These are phyloP conservation scores for Talaromyces sp. DNA, from an alignment of 2,329 filamentous ascomycete genomes.

Conservation along the genomic window DNA sequence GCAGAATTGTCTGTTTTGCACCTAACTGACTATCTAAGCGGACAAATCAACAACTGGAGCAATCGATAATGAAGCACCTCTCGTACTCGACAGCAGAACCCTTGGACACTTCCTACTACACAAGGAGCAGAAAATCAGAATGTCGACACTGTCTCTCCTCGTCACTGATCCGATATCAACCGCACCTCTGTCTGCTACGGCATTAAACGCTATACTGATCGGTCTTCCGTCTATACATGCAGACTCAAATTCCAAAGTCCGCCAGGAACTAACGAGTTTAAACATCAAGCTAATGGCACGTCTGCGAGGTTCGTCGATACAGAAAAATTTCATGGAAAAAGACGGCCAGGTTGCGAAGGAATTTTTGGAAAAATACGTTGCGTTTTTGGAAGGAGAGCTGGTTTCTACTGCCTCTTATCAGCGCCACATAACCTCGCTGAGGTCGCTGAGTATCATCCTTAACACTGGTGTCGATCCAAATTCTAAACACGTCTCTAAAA, in stretches of 20 bases:
- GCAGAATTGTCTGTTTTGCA: neutral
- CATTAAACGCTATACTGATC: constrained; percentile 58
- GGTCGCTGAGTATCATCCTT: constrained; percentile 62
- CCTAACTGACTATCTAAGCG: constrained; percentile 18
- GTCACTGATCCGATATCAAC: constrained; percentile 71
- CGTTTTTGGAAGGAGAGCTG: constrained; percentile 69
- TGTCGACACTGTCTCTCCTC: constrained; percentile 76
- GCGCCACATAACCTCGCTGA: constrained; percentile 75
- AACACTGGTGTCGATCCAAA: constrained; percentile 60
- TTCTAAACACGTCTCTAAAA: constrained; percentile 35
- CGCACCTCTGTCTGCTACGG: constrained; percentile 60
- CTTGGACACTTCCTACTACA: constrained; percentile 36
- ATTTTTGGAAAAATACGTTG: constrained; percentile 71
- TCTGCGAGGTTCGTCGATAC: constrained; percentile 55
- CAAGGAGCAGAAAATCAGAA: constrained; percentile 61
- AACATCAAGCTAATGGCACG: constrained; percentile 73
- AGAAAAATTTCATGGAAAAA: constrained; percentile 17
- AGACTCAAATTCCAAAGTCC: constrained; percentile 79
- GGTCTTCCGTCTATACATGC: constrained; percentile 70
- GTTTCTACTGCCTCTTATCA: constrained; percentile 82
- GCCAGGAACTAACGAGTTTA: constrained; percentile 72
- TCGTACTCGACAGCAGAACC: constrained; percentile 31
- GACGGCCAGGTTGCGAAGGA: constrained; percentile 22
- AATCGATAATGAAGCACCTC: constrained; percentile 12
- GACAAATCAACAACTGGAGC: constrained; percentile 17